These are phyloP conservation scores for Agrostemma githago DNA, from an alignment of 148 eudicot genomes.

Conservation along the genomic window DNA sequence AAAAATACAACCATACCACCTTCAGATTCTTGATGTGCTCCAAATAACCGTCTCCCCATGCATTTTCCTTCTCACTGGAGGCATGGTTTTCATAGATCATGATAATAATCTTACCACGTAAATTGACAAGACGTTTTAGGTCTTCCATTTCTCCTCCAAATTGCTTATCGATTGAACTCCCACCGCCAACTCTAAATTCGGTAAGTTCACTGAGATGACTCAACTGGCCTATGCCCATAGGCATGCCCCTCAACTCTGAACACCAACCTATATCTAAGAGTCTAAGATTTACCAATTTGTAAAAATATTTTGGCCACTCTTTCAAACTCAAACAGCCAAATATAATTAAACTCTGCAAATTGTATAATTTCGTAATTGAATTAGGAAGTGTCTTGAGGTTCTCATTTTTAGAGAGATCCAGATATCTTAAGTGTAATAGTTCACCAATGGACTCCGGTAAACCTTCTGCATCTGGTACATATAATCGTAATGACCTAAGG, in stretches of 20 bases:
- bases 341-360: constrained; percentile 19
- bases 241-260: background rate
- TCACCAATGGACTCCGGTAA: constrained; percentile 17
- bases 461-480: background rate
- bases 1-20: background rate
- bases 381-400: background rate
- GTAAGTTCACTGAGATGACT: background rate
- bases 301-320: constrained; percentile 19
- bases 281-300: constrained; percentile 18
- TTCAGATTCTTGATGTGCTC: background rate
- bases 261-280: background rate
- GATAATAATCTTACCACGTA: background rate
- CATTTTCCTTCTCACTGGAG: background rate
- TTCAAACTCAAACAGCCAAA: background rate
- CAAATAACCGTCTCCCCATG: background rate
- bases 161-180: background rate
- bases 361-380: constrained; percentile 19
- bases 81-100: background rate
- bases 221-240: constrained; percentile 17
- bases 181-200: background rate
- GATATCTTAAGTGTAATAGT: constrained; percentile 25
- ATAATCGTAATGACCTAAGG: constrained; percentile 14
- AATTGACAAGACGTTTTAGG: background rate
- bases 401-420: background rate
- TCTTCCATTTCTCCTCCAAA: background rate